Conservation (phyloP, 2,329 filamentous ascomycete species). For the Ploettnerulaceae sp. region DNA sequence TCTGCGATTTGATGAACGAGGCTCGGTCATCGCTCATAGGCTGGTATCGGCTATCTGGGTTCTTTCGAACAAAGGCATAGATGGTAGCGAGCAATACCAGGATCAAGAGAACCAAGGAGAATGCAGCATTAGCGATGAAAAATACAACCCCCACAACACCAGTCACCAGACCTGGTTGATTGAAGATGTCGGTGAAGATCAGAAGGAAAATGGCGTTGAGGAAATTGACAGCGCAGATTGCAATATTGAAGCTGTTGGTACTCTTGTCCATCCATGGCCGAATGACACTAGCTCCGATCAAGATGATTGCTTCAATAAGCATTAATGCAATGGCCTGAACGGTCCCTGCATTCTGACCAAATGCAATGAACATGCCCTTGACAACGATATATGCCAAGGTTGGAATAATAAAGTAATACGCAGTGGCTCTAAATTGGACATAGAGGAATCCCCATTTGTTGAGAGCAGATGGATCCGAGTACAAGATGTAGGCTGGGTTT, state of each 20-base stretch:
- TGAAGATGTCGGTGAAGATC: constrained; percentile 83
- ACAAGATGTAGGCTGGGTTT: constrained; percentile 94
- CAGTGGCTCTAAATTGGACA: constrained; percentile 90
- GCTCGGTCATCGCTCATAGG: constrained; percentile 94
- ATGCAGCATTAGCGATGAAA: constrained; percentile 81
- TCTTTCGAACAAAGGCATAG: constrained; percentile 84
- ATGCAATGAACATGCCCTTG: constrained; percentile 84
- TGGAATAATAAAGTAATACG: constrained; percentile 91
- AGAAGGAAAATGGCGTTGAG: constrained; percentile 84
- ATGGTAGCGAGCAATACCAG: constrained; percentile 73
- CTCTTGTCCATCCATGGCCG: constrained; percentile 99
- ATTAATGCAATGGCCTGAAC: constrained; percentile 79
- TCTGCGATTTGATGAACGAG: constrained; percentile 96
- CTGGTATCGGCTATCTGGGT: constrained; percentile 91
- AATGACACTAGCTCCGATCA: constrained; percentile 74
- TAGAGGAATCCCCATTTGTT: constrained; percentile 99
- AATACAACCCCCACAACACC: constrained; percentile 87
- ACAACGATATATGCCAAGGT: constrained; percentile 72
- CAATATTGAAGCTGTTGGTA: constrained; percentile 93
- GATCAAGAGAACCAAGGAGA: constrained; percentile 75
- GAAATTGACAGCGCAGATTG: constrained; percentile 86
- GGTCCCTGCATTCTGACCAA: constrained; percentile 65
- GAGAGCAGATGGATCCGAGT: constrained; percentile 86
- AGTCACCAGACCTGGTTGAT: constrained; percentile 74
- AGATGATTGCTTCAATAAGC: constrained; percentile 71